phyloP scores from a whole-genome alignment of 352 stramenopile species.

The Globisporangium lucens region DNA sequence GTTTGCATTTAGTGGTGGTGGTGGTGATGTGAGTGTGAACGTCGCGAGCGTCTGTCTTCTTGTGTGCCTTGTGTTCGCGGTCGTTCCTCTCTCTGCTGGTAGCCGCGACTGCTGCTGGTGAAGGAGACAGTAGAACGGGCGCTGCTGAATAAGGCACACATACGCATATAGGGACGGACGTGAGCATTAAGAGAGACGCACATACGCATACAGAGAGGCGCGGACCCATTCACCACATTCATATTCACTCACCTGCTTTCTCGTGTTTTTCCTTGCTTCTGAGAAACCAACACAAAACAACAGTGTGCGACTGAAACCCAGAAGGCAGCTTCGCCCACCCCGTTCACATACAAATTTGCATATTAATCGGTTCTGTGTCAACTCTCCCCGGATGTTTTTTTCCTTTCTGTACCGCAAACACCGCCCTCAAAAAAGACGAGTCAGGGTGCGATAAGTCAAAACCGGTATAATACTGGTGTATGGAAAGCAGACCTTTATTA shows the following conservation, averaged over 20 bases:
- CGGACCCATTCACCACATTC: not conserved
- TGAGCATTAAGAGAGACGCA: not conserved
- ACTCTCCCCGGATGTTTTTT: not conserved
- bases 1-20: conserved; percentile 18
- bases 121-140: not conserved
- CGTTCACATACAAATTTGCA: not conserved
- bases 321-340: not conserved
- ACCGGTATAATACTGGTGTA: not conserved
- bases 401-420: not conserved
- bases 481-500: too few relatives aligned
- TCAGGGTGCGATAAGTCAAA: not conserved
- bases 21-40: not conserved
- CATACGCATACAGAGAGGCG: not conserved
- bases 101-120: not conserved
- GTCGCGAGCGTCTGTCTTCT: not conserved
- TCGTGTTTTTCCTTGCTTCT: not conserved
- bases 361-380: not conserved
- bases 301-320: not conserved
- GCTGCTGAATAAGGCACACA: not conserved
- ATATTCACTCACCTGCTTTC: not conserved
- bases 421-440: not conserved
- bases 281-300: conserved; percentile 6
- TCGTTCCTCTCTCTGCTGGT: not conserved
- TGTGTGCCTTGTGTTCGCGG: not conserved
- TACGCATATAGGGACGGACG: not conserved